A percentile compares a stretch with the other conserved stretches of the same genome.
These are phyloP conservation scores for Sphagnurus paluster DNA, from an alignment of 1,284 basidiomycete species.

Conservation along the genomic window DNA sequence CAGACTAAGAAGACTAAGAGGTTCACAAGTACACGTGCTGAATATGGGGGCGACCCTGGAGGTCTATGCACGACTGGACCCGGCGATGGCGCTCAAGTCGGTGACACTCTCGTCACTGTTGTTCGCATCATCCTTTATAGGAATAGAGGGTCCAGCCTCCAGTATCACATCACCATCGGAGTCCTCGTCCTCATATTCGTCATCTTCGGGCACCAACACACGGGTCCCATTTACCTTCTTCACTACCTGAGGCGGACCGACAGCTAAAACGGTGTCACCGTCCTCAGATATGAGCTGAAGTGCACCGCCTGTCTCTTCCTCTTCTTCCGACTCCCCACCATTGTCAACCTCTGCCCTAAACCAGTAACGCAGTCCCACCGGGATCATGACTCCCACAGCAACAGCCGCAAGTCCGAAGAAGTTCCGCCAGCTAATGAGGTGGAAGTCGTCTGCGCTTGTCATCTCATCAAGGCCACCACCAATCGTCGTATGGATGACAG, in stretches of 20 bases:
- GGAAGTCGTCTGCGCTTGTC: conserved; percentile 91
- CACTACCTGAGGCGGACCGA: conserved; percentile 42
- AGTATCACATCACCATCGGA: conserved; percentile 22
- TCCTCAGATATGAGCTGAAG: conserved; percentile 28
- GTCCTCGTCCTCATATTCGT: conserved; percentile 46
- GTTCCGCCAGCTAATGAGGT: conserved; percentile 88
- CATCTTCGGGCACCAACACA: conserved; percentile 46
- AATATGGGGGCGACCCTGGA: no score
- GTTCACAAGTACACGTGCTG: no score
- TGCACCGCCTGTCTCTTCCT: conserved; percentile 26
- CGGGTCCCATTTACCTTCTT: conserved; percentile 39
- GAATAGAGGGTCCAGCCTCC: conserved; percentile 20
- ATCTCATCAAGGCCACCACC: conserved; percentile 93
- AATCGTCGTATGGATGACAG: conserved; percentile 94
- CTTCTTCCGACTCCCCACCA: conserved; percentile 45
- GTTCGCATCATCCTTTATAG: conserved; percentile 10
- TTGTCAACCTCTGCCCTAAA: conserved; percentile 58
- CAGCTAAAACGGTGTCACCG: conserved; percentile 50
- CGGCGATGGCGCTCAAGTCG: conserved; percentile 5
- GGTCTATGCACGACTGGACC: conserved; percentile 17
- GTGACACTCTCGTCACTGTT: conserved; percentile 6
- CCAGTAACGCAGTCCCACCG: conserved; percentile 83
- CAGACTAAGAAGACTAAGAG: no score
- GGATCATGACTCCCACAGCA: conserved; percentile 88
- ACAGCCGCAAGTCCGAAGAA: conserved; percentile 82